Evolutionary conservation across 345 rosid genomes (phyloP).

Genomic region (Reutealis trisperma): DNA sequence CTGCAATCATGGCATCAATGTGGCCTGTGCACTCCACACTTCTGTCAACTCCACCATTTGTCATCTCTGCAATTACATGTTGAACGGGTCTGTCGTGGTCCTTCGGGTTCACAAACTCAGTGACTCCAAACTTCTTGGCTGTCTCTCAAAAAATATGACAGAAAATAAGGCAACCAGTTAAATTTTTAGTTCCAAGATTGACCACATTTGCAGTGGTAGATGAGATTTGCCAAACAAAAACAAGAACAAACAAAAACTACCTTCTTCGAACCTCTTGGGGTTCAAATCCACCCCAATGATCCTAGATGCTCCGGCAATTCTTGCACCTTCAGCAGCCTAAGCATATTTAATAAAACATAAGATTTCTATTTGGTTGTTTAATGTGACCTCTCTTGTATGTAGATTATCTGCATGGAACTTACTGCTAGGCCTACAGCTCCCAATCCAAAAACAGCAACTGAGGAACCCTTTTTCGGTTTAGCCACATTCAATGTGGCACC

Average conservation of each 20-base stretch:
- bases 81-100: slow-evolving; percentile 44
- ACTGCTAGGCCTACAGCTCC: slow-evolving; percentile 46
- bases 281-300: slow-evolving; percentile 47
- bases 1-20: slow-evolving; percentile 74
- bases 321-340: slow-evolving; percentile 47
- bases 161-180: not conserved
- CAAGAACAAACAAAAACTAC: slow-evolving; percentile 1
- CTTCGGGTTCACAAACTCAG: slow-evolving; percentile 48
- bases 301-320: slow-evolving; percentile 38
- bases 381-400: not conserved
- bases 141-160: not conserved
- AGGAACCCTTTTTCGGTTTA: slow-evolving; percentile 35
- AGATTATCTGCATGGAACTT: not conserved
- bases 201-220: not conserved
- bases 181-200: not conserved
- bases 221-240: not conserved
- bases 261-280: slow-evolving; percentile 34
- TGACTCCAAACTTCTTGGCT: slow-evolving; percentile 52
- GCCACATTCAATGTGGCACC: slow-evolving; percentile 49
- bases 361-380: not conserved
- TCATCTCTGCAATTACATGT: slow-evolving; percentile 76
- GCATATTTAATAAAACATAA: not conserved
- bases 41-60: slow-evolving; percentile 76
- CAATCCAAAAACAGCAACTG: slow-evolving; percentile 46
- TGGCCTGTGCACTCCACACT: slow-evolving; percentile 80